phyloP scores from a whole-genome alignment of 2,329 filamentous ascomycete genomes.

The Leptographium radiaticola region DNA sequence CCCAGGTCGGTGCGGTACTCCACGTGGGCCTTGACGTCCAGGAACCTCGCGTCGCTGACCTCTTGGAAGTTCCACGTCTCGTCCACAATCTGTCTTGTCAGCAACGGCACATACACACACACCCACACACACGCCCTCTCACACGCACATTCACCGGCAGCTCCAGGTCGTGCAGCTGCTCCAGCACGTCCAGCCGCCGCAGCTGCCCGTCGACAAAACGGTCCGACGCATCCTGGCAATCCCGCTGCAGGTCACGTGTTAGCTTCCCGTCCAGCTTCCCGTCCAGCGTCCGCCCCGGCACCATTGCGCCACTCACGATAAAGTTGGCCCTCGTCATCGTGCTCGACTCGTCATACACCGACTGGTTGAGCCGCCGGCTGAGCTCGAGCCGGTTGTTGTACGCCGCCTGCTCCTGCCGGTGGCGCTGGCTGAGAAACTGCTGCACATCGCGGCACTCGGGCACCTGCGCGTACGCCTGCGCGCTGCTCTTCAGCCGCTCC shows the following conservation, averaged over 20 bases:
- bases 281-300: neutral
- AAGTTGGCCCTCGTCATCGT: constrained; percentile 7
- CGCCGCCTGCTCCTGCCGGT: constrained; percentile 16
- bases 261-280: neutral
- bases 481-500: constrained; percentile 41
- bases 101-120: neutral
- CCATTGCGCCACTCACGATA: constrained; percentile 7
- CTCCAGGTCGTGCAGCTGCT: constrained; percentile 27
- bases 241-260: constrained; percentile 8
- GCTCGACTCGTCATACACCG: constrained; percentile 1
- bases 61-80: constrained; percentile 10
- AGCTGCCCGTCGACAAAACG: constrained; percentile 33
- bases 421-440: constrained; percentile 34
- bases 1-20: constrained; percentile 9
- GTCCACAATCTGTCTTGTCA: constrained; percentile 8
- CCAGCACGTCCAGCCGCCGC: constrained; percentile 30
- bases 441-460: constrained; percentile 39
- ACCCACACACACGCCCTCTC: no score
- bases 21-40: constrained; percentile 11
- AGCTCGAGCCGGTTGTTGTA: constrained; percentile 13
- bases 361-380: constrained; percentile 7
- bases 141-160: constrained; percentile 36
- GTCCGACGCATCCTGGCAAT: constrained; percentile 22
- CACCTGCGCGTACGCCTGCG: constrained; percentile 37
- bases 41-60: constrained; percentile 9